Evolutionary conservation across 1,284 basidiomycete species (phyloP).

Genomic region (Cutaneotrichosporon cutaneum): DNA sequence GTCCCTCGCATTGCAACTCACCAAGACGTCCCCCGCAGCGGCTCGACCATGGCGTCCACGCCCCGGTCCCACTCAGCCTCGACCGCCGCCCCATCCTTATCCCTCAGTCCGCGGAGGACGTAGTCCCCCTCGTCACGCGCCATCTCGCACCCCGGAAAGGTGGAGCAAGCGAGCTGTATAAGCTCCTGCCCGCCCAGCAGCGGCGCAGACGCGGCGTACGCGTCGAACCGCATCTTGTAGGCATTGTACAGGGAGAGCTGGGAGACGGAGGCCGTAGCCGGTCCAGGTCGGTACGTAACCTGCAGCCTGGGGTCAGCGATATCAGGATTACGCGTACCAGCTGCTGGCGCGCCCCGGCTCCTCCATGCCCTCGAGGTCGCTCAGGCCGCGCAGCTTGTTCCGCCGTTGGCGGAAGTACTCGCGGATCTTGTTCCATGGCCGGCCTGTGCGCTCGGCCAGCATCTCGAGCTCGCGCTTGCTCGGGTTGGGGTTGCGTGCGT

Average conservation of each 20-base stretch:
- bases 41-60: constrained; percentile 44
- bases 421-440: constrained; percentile 46
- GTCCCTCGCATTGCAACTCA: constrained; percentile 24
- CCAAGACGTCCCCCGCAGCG: constrained; percentile 45
- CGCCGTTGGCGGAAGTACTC: constrained; percentile 50
- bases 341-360: constrained; percentile 47
- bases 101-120: constrained; percentile 39
- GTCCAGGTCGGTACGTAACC: constrained; percentile 40
- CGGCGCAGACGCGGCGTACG: constrained; percentile 34
- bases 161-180: constrained; percentile 47
- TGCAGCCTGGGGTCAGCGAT: constrained; percentile 38
- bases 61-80: constrained; percentile 33
- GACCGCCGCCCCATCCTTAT: constrained; percentile 30
- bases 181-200: constrained; percentile 47
- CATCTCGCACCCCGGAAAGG: constrained; percentile 48
- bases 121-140: constrained; percentile 46
- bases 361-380: constrained; percentile 42
- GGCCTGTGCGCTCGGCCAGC: constrained; percentile 41
- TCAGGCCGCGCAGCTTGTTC: constrained; percentile 47
- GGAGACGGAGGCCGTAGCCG: constrained; percentile 28
- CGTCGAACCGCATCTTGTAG: constrained; percentile 47
- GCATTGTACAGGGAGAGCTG: constrained; percentile 46
- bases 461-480: constrained; percentile 37
- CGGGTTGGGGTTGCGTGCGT: constrained; percentile 46
- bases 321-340: constrained; percentile 41